Percentiles rank a stretch among this genome's conserved stretches.
Evolutionary conservation across 2,329 filamentous ascomycete genomes (phyloP).

Genomic region (Aspergillus tanneri): DNA sequence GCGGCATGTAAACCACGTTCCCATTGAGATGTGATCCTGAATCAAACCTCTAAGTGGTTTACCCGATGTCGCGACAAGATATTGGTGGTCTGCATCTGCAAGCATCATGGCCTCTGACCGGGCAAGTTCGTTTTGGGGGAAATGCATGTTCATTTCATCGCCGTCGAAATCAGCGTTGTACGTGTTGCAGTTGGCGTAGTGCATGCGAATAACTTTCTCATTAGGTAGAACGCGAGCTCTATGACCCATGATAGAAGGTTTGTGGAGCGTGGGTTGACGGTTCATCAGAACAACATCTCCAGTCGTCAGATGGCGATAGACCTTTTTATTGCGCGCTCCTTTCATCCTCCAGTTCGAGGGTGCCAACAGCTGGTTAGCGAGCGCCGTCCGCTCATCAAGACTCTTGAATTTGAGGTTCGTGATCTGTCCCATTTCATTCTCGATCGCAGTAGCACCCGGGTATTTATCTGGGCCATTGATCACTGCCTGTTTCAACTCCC

Average conservation of each 20-base stretch:
- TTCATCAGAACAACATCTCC: conserved; percentile 99
- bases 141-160: conserved; percentile 99
- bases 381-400: conserved; percentile 77
- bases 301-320: conserved; percentile 91
- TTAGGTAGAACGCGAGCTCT: conserved; percentile 86
- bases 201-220: conserved; percentile 98
- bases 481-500: conserved; percentile 91
- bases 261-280: conserved; percentile 94
- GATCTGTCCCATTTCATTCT: conserved; percentile 92
- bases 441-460: conserved; percentile 90
- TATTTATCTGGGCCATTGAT: conserved; percentile 92
- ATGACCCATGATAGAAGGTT: conserved; percentile 98
- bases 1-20: conserved; percentile 82
- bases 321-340: conserved; percentile 87
- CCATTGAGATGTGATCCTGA: conserved; percentile 97
- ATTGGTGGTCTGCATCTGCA: conserved; percentile 96
- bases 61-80: conserved; percentile 87
- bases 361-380: conserved; percentile 90
- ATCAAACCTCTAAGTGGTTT: conserved; percentile 94
- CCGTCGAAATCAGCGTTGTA: conserved; percentile 99
- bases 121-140: conserved; percentile 94
- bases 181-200: conserved; percentile 98
- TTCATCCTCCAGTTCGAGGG: conserved; percentile 73
- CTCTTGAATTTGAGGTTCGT: conserved; percentile 85
- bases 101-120: conserved; percentile 89